These are phyloP conservation scores for Phaeosphaeria sp. DNA, from an alignment of 2,329 filamentous ascomycete species.

Conservation along the genomic window DNA sequence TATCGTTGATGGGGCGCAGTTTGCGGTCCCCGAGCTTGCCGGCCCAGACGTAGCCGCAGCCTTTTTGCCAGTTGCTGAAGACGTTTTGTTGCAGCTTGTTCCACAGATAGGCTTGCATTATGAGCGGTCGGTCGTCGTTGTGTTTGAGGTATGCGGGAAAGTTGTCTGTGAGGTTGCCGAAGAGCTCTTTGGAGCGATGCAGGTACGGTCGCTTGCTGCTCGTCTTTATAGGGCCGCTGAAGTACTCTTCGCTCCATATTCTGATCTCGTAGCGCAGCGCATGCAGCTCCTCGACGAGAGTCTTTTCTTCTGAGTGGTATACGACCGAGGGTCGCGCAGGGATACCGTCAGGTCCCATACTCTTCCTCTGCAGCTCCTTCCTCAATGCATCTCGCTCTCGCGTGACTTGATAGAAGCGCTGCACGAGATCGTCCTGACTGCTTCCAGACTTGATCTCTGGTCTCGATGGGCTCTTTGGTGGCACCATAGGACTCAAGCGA, in stretches of 20 bases:
- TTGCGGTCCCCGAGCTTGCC: slow-evolving; percentile 47
- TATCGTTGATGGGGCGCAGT: slow-evolving; percentile 45
- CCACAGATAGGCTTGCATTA: slow-evolving; percentile 48
- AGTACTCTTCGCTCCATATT: slow-evolving; percentile 46
- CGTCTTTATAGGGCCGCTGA: slow-evolving; percentile 33
- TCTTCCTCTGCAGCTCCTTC: slow-evolving; percentile 45
- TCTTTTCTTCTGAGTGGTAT: slow-evolving; percentile 46
- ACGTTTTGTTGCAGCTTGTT: slow-evolving; percentile 45
- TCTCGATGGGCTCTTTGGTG: slow-evolving; percentile 46
- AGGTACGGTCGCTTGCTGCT: slow-evolving; percentile 42
- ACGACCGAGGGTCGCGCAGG: slow-evolving; percentile 32
- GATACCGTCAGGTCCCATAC: slow-evolving; percentile 39
- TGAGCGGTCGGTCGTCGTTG: slow-evolving; percentile 37
- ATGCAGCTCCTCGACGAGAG: slow-evolving; percentile 44
- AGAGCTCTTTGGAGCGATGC: slow-evolving; percentile 40
- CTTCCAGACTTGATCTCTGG: slow-evolving; percentile 39
- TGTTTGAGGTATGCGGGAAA: slow-evolving; percentile 43
- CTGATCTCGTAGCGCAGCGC: slow-evolving; percentile 44
- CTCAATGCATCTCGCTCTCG: slow-evolving; percentile 45
- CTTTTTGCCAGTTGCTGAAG: slow-evolving; percentile 45
- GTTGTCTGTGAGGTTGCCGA: slow-evolving; percentile 43
- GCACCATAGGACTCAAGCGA: slow-evolving; percentile 33
- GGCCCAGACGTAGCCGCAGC: slow-evolving; percentile 47
- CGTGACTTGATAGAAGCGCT: slow-evolving; percentile 49
- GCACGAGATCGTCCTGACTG: slow-evolving; percentile 46